Evolutionary conservation across 441 rosid genomes (phyloP).

Genomic region (Macaranga tanarius): DNA sequence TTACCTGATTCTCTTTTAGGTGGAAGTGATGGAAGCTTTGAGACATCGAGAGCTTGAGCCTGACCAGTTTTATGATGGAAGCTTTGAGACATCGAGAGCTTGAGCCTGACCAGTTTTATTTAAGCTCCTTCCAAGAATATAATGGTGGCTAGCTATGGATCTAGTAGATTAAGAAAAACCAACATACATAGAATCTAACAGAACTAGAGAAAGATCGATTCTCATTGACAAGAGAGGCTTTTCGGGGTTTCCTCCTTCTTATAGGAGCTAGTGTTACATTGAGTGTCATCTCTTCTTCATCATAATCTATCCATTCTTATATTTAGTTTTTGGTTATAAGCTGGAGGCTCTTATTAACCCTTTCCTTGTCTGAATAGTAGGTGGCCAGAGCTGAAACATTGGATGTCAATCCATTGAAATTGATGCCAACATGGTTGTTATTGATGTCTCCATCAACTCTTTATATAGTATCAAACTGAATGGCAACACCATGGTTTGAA

Average conservation of each 20-base stretch:
- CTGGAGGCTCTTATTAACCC: slow-evolving; percentile 27
- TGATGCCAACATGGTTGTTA: slow-evolving; percentile 61
- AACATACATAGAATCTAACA: slow-evolving; percentile 42
- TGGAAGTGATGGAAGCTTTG: slow-evolving; percentile 39
- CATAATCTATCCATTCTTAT: slow-evolving; percentile 59
- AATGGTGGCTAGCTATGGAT: too few species aligned
- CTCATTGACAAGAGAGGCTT: slow-evolving; percentile 45
- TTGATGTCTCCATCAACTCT: slow-evolving; percentile 34
- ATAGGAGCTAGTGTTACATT: slow-evolving; percentile 55
- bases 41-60: slow-evolving; percentile 29
- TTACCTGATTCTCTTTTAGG: too few species aligned
- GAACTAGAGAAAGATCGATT: slow-evolving; percentile 39
- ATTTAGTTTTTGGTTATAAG: slow-evolving; percentile 39
- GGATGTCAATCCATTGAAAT: slow-evolving; percentile 46
- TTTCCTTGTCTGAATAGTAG: slow-evolving; percentile 35
- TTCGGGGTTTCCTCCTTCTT: slow-evolving; percentile 27
- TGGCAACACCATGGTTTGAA: slow-evolving; percentile 44
- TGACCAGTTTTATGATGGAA: too few species aligned
- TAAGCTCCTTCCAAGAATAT: too few species aligned
- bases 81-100: slow-evolving; percentile 32
- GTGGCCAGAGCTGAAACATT: slow-evolving; percentile 33
- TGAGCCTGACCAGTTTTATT: too few species aligned
- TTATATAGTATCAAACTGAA: slow-evolving; percentile 49
- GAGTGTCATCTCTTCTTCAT: slow-evolving; percentile 29
- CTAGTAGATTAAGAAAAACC: slow-evolving; percentile 62